Evolutionary conservation across 2,329 filamentous ascomycete species (phyloP), one percentile per base, ranked within the genome.

Genomic region (Sclerotinia spermophila): DNA sequence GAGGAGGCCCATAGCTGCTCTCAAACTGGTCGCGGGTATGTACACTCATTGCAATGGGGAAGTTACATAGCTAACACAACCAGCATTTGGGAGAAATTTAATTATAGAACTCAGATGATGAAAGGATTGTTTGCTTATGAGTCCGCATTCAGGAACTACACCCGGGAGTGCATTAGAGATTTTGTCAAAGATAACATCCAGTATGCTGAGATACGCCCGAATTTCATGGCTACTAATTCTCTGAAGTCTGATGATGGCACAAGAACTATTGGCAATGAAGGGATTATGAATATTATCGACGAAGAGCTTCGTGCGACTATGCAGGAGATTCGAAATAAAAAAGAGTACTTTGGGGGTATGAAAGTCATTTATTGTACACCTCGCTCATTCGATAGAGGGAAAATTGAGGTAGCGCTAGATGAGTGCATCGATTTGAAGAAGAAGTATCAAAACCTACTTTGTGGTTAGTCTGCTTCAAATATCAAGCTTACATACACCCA

Each of bases 311-410:
- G 81, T 6, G 77, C 76, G 0, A 90, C 89, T 71, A 76, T 81
- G 69, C 70, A 72, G 0, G 74, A 83, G 67, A 78, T 85, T 51
- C 79, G 83, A 71, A 72, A 70, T 0, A 71, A 82, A 35, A 74
- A 79, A 0, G 68, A 81, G 24, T 82, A 83, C 67, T 90, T 92
- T 74, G 86, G 86, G 27, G 89, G 89, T 0, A 81, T 92, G 73
- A 92, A 91, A 79, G 86, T 92, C 72, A 90, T 92, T 48, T 92
- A 92, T 78, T 91, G 90, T 79, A 89, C 89, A 1, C 90, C 90
- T 0, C 82, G 90, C 8, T 89, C 86, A 0, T 90, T 91, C 64
- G 75, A 80, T 0, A 82, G 80, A 5, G 67, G 78, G 0, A 76
- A 82, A 64, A 86, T 92, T 70, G 77, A 81, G 61, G 76, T 75